Conservation (phyloP, 352 stramenopile genomes). For the Aphanomyces stellatus region DNA sequence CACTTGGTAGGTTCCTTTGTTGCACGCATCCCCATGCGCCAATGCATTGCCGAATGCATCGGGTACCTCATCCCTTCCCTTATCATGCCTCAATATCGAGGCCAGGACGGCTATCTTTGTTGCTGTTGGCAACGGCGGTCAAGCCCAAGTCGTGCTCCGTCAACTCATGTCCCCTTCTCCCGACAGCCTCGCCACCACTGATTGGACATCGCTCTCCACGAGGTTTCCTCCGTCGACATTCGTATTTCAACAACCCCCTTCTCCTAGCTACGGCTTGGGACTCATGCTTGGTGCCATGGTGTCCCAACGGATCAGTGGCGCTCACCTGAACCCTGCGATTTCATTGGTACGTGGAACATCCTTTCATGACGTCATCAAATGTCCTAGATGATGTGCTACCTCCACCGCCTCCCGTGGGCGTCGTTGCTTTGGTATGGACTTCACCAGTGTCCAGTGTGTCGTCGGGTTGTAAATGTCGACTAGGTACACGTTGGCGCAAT, state of each 20-base stretch:
- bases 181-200: too few relatives aligned
- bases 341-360: slow-evolving; percentile 39
- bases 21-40: slow-evolving; percentile 25
- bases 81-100: too few relatives aligned
- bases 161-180: too few relatives aligned
- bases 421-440: slow-evolving; percentile 50
- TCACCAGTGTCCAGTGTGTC: too few relatives aligned
- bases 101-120: too few relatives aligned
- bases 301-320: slow-evolving; percentile 44
- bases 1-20: too few relatives aligned
- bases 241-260: too few relatives aligned
- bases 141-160: slow-evolving; percentile 30
- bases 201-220: slow-evolving; percentile 24
- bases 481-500: slow-evolving; percentile 44
- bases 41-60: slow-evolving; percentile 32
- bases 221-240: slow-evolving; percentile 31
- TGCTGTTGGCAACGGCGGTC: slow-evolving; percentile 26
- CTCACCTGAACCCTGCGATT: slow-evolving; percentile 58
- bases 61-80: slow-evolving; percentile 35
- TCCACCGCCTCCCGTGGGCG: slow-evolving; percentile 45
- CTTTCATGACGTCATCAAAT: too few relatives aligned
- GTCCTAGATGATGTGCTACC: too few relatives aligned
- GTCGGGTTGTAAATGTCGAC: too few relatives aligned
- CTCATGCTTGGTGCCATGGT: slow-evolving; percentile 57
- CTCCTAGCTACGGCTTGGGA: slow-evolving; percentile 54